These are phyloP conservation scores for Conoideocrella luteorostrata DNA, from an alignment of 2,329 filamentous ascomycete species.

Conservation along the genomic window DNA sequence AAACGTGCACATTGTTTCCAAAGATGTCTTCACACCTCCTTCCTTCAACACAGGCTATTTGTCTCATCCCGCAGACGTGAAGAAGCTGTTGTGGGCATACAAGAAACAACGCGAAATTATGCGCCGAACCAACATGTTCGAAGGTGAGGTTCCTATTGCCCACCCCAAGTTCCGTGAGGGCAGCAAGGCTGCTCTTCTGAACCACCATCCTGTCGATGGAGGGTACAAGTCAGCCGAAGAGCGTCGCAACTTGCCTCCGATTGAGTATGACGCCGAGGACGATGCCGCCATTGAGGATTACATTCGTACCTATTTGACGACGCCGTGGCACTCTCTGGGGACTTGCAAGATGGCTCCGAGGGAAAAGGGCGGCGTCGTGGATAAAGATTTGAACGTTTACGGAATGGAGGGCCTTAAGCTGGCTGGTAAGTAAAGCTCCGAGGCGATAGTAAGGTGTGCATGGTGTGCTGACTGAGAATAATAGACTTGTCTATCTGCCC, in stretches of 20 bases:
- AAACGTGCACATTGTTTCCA: constrained; percentile 50
- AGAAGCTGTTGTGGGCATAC: constrained; percentile 55
- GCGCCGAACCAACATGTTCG: constrained; percentile 46
- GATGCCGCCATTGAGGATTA: constrained; percentile 39
- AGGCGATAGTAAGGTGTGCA: too few relatives aligned
- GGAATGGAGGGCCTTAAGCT: constrained; percentile 37
- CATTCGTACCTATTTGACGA: constrained; percentile 29
- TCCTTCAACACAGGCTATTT: constrained; percentile 51
- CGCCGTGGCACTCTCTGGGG: constrained; percentile 42
- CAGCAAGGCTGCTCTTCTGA: constrained; percentile 30
- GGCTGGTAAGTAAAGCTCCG: constrained; percentile 34
- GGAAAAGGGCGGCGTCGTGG: constrained; percentile 38
- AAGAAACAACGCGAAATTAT: constrained; percentile 56
- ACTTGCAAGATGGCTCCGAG: constrained; percentile 44
- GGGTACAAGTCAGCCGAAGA: constrained; percentile 21
- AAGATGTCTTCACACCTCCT: constrained; percentile 32
- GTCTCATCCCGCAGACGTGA: constrained; percentile 43
- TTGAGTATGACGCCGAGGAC: constrained; percentile 43
- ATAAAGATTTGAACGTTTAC: constrained; percentile 34
- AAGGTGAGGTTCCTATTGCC: constrained; percentile 33
- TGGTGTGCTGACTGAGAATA: neutral
- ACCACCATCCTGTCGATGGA: constrained; percentile 15
- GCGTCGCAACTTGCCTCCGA: constrained; percentile 13
- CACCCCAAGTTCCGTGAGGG: constrained; percentile 37
- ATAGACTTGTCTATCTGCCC: constrained; percentile 30